Percentiles rank a stretch among this genome's conserved stretches.
These are phyloP conservation scores for Polygonum maritimum DNA, from an alignment of 148 eudicot species.

Conservation along the genomic window DNA sequence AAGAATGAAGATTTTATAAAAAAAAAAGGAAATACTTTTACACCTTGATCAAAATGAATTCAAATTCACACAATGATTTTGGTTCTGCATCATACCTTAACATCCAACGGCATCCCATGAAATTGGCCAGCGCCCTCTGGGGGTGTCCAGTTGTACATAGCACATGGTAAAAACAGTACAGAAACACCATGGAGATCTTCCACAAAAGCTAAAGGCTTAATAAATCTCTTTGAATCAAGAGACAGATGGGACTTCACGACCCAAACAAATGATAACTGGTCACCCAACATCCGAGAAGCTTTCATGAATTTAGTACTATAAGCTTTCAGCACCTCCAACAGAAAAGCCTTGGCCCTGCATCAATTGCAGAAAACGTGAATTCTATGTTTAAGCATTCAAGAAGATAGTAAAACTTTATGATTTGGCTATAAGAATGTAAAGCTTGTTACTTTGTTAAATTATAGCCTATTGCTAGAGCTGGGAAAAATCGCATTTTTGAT, in stretches of 20 bases:
- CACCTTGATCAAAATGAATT: background rate
- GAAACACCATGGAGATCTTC: slow-evolving; percentile 54
- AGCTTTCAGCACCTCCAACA: slow-evolving; percentile 61
- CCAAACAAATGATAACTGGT: slow-evolving; percentile 91
- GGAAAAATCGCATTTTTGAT: background rate
- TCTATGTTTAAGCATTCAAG: background rate
- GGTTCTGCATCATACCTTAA: slow-evolving; percentile 44
- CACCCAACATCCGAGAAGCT: slow-evolving; percentile 97
- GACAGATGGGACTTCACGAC: slow-evolving; percentile 72
- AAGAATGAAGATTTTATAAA: no score
- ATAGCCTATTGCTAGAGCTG: background rate
- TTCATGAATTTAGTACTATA: slow-evolving; percentile 69
- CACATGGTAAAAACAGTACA: slow-evolving; percentile 80
- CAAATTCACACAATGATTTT: background rate
- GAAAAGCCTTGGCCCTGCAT: slow-evolving; percentile 67
- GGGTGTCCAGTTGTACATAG: slow-evolving; percentile 92
- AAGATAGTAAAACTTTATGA: background rate
- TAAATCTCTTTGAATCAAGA: slow-evolving; percentile 52
- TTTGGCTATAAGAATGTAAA: background rate
- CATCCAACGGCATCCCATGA: slow-evolving; percentile 98
- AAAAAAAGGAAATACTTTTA: background rate
- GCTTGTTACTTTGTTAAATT: background rate
- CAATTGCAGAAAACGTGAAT: background rate
- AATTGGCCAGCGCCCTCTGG: slow-evolving; percentile 99
- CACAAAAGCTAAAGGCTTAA: slow-evolving; percentile 46